These are phyloP conservation scores for Yamadazyma triangularis DNA, from an alignment of 1,139 yeast genomes.

Conservation along the genomic window DNA sequence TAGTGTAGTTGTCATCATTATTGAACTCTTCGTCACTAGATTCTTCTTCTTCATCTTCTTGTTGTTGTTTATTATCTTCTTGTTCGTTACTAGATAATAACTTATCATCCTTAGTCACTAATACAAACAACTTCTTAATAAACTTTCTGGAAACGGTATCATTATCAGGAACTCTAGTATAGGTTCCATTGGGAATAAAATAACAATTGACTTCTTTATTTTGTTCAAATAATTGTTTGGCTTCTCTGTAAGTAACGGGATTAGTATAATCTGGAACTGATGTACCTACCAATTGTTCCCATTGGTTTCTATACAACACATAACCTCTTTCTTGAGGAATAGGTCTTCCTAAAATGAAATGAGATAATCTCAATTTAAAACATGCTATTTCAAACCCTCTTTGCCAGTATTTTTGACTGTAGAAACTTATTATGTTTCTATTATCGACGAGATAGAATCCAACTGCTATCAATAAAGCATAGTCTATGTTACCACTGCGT, in stretches of 20 bases:
- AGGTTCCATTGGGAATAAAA: conserved; percentile 75
- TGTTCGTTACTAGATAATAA: conserved; percentile 34
- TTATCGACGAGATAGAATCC: conserved; percentile 8
- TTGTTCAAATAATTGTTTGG: conserved; percentile 38
- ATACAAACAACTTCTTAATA: conserved; percentile 64
- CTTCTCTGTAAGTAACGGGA: conserved; percentile 53
- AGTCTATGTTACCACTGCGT: too few species aligned
- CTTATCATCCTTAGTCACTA: conserved; percentile 78
- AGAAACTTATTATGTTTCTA: conserved; percentile 22
- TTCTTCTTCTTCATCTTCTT: conserved; percentile 24
- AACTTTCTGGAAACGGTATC: conserved; percentile 69
- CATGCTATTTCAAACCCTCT: conserved; percentile 55
- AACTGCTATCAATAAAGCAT: conserved; percentile 7
- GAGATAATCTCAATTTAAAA: conserved; percentile 62
- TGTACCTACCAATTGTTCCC: conserved; percentile 33
- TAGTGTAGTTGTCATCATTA: conserved; percentile 56
- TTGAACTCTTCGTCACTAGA: conserved; percentile 49
- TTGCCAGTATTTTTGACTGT: conserved; percentile 56
- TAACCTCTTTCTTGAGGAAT: conserved; percentile 73
- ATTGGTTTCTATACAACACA: conserved; percentile 51
- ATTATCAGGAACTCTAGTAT: conserved; percentile 80
- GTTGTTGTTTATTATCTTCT: conserved; percentile 16
- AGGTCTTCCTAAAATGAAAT: conserved; percentile 70
- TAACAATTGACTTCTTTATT: conserved; percentile 40
- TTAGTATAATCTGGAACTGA: conserved; percentile 50